Evolutionary conservation across 306 rosid species (phyloP).

Genomic region (Citrullus mucosospermus): DNA sequence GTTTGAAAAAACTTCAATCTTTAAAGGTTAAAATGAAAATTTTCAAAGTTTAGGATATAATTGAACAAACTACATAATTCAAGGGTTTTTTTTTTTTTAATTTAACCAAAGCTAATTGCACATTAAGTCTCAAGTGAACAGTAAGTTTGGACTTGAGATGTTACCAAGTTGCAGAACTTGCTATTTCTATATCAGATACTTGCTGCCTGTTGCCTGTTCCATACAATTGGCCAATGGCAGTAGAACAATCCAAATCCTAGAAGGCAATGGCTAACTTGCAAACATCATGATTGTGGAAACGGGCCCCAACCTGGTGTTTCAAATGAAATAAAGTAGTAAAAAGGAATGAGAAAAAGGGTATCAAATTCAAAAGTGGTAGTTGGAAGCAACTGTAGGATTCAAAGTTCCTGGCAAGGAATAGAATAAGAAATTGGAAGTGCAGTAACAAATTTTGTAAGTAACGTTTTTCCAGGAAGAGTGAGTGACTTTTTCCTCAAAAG

Average conservation of each 20-base stretch:
- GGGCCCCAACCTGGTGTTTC: neutral
- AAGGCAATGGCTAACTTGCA: neutral
- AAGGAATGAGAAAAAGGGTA: neutral
- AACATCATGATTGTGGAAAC: neutral
- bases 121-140: neutral
- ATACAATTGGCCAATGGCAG: neutral
- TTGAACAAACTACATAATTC: too few species aligned
- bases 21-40: too few species aligned
- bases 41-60: too few species aligned
- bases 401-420: neutral
- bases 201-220: neutral
- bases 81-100: too few species aligned
- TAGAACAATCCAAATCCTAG: neutral
- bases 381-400: neutral
- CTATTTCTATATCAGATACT: neutral
- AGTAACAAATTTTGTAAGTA: neutral
- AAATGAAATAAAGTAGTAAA: neutral
- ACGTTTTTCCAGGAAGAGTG: neutral
- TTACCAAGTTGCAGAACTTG: neutral
- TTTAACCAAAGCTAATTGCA: neutral
- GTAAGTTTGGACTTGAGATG: neutral
- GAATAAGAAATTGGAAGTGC: slow-evolving; percentile 5
- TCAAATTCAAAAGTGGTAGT: neutral
- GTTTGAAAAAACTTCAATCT: too few species aligned
- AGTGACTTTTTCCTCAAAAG: neutral